Conservation (phyloP, 371 early-diverging fungal species). For the Phascolomyces articulosus region DNA sequence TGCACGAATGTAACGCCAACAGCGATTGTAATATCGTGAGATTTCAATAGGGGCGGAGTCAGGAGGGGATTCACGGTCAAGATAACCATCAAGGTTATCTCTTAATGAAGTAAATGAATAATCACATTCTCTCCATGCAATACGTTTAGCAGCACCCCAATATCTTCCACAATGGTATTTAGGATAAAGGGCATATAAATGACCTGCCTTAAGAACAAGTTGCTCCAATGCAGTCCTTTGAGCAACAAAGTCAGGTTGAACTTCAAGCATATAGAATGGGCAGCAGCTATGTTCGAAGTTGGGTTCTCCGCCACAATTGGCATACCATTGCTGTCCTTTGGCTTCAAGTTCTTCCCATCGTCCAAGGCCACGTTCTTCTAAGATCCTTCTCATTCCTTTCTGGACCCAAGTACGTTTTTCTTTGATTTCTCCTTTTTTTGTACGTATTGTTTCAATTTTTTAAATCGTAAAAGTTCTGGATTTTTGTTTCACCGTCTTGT, state of each 20-base stretch:
- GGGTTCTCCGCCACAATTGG: background rate
- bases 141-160: slow-evolving; percentile 13
- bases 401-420: background rate
- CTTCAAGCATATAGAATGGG: slow-evolving; percentile 9
- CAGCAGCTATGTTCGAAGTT: slow-evolving; percentile 8
- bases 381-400: background rate
- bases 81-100: background rate
- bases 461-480: background rate
- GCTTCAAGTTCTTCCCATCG: slow-evolving; percentile 4
- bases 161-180: slow-evolving; percentile 21
- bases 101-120: background rate
- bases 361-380: slow-evolving; percentile 6
- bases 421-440: too few species aligned
- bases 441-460: too few species aligned
- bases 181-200: slow-evolving; percentile 12
- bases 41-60: slow-evolving; percentile 1
- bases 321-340: background rate
- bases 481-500: too few species aligned
- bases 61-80: slow-evolving; percentile 3
- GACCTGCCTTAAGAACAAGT: slow-evolving; percentile 6
- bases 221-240: slow-evolving; percentile 15
- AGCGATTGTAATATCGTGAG: slow-evolving; percentile 5
- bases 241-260: slow-evolving; percentile 16
- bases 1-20: slow-evolving; percentile 7
- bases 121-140: slow-evolving; percentile 6